phyloP scores from a whole-genome alignment of 1,284 basidiomycete species.

The Moesziomyces sp. region DNA sequence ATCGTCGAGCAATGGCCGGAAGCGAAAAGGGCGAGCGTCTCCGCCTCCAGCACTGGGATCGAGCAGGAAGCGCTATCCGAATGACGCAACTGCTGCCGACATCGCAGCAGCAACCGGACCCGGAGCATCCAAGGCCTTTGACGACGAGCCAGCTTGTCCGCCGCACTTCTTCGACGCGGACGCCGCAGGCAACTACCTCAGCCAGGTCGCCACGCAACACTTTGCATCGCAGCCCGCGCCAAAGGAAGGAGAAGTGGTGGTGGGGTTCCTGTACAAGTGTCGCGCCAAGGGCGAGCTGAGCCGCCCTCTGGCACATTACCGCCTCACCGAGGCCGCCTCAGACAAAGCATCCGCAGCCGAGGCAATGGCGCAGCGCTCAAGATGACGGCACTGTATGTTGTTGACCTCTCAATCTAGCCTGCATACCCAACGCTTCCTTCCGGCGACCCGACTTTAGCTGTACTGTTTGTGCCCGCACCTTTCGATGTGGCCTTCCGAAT shows the following conservation, averaged over 20 bases:
- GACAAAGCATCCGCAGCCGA: slow-evolving; percentile 17
- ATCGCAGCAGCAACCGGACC: slow-evolving; percentile 15
- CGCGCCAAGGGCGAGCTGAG: slow-evolving; percentile 55
- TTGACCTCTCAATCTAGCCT: not conserved
- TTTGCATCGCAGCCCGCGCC: slow-evolving; percentile 56
- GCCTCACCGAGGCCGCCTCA: slow-evolving; percentile 28
- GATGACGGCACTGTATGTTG: not conserved
- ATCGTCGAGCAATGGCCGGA: slow-evolving; percentile 26
- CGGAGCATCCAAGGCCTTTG: slow-evolving; percentile 17
- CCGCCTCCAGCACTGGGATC: slow-evolving; percentile 18
- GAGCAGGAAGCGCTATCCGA: slow-evolving; percentile 30
- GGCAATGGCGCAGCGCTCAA: slow-evolving; percentile 13
- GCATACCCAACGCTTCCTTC: not conserved
- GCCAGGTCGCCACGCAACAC: slow-evolving; percentile 52
- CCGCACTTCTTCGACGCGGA: slow-evolving; percentile 58
- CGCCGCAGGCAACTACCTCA: slow-evolving; percentile 52
- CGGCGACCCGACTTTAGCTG: too few species aligned
- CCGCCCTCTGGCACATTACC: slow-evolving; percentile 39
- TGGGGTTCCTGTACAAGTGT: slow-evolving; percentile 61
- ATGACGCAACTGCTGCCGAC: slow-evolving; percentile 27
- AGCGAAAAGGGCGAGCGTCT: slow-evolving; percentile 30
- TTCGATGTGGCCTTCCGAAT: not conserved
- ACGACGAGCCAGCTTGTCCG: slow-evolving; percentile 50
- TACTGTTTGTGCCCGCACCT: too few species aligned
- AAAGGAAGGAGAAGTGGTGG: slow-evolving; percentile 62